Evolutionary conservation across 2,329 filamentous ascomycete genomes (phyloP).

Genomic region (Conoideocrella luteorostrata): DNA sequence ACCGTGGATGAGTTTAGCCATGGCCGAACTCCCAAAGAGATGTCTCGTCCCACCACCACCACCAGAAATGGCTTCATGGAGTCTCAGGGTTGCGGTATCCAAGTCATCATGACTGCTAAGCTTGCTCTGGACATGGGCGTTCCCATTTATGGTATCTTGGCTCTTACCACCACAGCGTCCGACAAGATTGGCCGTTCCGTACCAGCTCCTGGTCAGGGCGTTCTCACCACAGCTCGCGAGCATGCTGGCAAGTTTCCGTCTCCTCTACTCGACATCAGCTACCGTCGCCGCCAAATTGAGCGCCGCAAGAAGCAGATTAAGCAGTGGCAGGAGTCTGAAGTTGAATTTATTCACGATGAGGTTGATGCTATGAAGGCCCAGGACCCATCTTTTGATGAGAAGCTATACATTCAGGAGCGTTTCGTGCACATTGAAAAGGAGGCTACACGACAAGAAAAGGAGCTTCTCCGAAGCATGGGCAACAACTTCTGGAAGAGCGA

Average conservation of each 20-base stretch:
- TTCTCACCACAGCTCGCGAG: conserved; percentile 91
- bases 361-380: conserved; percentile 84
- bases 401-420: conserved; percentile 80
- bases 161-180: conserved; percentile 88
- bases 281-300: conserved; percentile 90
- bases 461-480: conserved; percentile 84
- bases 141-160: conserved; percentile 91
- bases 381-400: conserved; percentile 66
- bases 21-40: conserved; percentile 89
- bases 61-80: conserved; percentile 99
- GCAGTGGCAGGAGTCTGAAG: conserved; percentile 91
- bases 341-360: conserved; percentile 89
- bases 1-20: conserved; percentile 94
- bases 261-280: conserved; percentile 93
- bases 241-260: conserved; percentile 87
- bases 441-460: conserved; percentile 84
- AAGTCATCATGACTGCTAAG: conserved; percentile 96
- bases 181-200: conserved; percentile 99
- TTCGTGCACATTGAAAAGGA: conserved; percentile 79
- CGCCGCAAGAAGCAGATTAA: conserved; percentile 91
- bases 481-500: conserved; percentile 99
- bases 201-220: conserved; percentile 92
- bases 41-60: conserved; percentile 96
- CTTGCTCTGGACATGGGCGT: conserved; percentile 98
- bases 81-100: conserved; percentile 95